Evolutionary conservation across 371 early-diverging fungal genomes (phyloP), one percentile per base, ranked within the genome.

Genomic region (Mortierella polycephala): DNA sequence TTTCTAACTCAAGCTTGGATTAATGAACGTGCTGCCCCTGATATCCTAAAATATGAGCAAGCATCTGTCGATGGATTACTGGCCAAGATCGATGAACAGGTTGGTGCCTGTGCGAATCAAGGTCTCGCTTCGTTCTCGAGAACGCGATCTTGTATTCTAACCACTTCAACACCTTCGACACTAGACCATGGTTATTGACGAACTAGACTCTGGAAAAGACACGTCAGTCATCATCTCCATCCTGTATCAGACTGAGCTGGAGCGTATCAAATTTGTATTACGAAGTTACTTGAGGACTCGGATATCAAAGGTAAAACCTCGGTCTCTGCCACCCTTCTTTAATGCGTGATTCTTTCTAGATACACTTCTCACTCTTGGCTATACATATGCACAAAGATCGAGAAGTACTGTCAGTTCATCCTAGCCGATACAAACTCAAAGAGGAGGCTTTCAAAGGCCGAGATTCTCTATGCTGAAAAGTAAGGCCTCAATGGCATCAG

Each of bases 21-120:
- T 53, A 89, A 94, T 81, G 95, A 95, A 71, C 90, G 93, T n/a
- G 86, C 83, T 56, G 85, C 94, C 18, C 94, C 95, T 11, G 94
- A 93, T 77, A 40, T 95, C 8, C 81, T 94, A 4, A 85, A 84
- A 1, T 95, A 90, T 71, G 83, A 90, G 69, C 81, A 75, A 16
- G 67, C 81, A 3, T 62, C 88, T 1, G 84, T 94, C 1, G 88
- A 85, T 40, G 83, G 85, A n/a, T 84, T 93, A 9, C 71, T 89
- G 55, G 88, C 91, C 30, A 76, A 85, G 67, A 70, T 91, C 3
- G 89, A 90, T 45, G 85, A 85, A 11, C 93, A 94, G 85, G 89
- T 86, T 10, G 58, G 56, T 39, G 10, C 30, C 30, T 4, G 4
- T 30, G 30, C 4, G 30, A 4, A 30, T 30, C 30, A 30, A 30